Evolutionary conservation across 228 moss, liverwort and hornwort genomes (phyloP), one percentile per base, ranked within the genome.

Genomic region (Sphagnum fallax): DNA sequence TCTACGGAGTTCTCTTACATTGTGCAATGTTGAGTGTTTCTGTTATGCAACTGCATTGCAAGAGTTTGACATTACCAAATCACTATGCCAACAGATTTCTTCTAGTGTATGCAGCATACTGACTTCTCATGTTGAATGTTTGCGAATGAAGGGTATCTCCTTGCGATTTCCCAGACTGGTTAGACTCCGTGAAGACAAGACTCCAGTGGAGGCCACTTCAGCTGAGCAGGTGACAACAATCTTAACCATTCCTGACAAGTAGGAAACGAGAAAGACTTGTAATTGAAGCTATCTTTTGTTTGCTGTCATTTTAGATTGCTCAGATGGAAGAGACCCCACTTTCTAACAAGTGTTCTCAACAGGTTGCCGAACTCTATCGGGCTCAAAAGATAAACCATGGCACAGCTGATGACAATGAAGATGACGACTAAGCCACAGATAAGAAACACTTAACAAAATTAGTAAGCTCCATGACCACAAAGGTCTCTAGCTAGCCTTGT

Each of bases 321-420:
- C 3, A 12, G 55, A 12, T 55, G 55, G 55, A 55, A 8, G 15
- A 48, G 47, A 75, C 67, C 47, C 77, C 66, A 12, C 55, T 8
- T 55, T 32, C 32, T 32, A 32, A 32, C 32, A 2, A 32, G 32
- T 32, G 32, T 55, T 55, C 55, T 12, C 50, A 66, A 11, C 84
- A 95, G 90, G 92, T 95, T 8, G 95, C 92, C 50, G 92, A 92
- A 66, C 84, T 95, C 84, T 95, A 92, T 76, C 95, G 92, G 63
- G 90, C 90, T 72, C 95, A 95, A 61, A 95, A 95, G 78, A 89
- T 90, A 57, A 92, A 75, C 69, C 92, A 85, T 75, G 86, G 82
- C 66, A 69, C 81, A 67, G 87, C 73, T 62, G 90, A 81, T 52
- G 84, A 89, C 47, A 91, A 95, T 14, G 83, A 87, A 6, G 81